A percentile compares a stretch with the other conserved stretches of the same genome.
These are phyloP conservation scores for Termitomyces sp. DNA, from an alignment of 768 basidiomycete species.

Conservation along the genomic window DNA sequence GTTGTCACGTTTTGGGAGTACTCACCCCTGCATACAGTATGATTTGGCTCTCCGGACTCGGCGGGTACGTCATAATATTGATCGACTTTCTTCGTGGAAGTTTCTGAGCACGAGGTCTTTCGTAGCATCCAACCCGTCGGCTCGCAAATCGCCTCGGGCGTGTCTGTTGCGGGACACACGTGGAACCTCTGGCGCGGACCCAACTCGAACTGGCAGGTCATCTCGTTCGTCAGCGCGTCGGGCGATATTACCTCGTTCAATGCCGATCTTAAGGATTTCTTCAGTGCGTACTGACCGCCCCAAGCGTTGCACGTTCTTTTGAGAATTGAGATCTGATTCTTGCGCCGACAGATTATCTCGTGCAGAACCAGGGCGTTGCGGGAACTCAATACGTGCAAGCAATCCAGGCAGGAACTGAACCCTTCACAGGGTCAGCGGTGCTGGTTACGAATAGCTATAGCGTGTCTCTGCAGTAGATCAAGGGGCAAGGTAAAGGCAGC, in stretches of 20 bases:
- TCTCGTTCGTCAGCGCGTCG: constrained; percentile 47
- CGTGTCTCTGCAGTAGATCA: constrained; percentile 1
- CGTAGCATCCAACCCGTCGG: constrained; percentile 58
- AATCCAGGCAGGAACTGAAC: constrained; percentile 55
- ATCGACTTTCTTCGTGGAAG: no score
- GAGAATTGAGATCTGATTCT: no score
- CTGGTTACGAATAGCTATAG: constrained; percentile 30
- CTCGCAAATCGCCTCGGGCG: constrained; percentile 37
- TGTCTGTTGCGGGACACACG: constrained; percentile 41
- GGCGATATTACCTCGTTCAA: constrained; percentile 49
- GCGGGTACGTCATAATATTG: constrained; percentile 43
- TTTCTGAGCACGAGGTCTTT: no score
- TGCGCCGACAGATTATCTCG: constrained; percentile 37
- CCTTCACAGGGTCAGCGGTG: constrained; percentile 47
- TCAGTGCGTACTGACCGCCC: constrained; percentile 37
- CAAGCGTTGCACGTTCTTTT: no score
- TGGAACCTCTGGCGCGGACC: constrained; percentile 58
- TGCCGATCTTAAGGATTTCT: constrained; percentile 51
- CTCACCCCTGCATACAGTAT: constrained; percentile 30
- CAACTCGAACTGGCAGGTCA: constrained; percentile 51
- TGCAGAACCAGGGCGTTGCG: constrained; percentile 43
- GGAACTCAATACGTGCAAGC: constrained; percentile 46
- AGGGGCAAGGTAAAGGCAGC: no score
- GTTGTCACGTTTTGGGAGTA: not conserved
- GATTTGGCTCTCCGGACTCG: constrained; percentile 58